phyloP scores from a whole-genome alignment of 352 stramenopile species.

The Hyphochytrium catenoides region DNA sequence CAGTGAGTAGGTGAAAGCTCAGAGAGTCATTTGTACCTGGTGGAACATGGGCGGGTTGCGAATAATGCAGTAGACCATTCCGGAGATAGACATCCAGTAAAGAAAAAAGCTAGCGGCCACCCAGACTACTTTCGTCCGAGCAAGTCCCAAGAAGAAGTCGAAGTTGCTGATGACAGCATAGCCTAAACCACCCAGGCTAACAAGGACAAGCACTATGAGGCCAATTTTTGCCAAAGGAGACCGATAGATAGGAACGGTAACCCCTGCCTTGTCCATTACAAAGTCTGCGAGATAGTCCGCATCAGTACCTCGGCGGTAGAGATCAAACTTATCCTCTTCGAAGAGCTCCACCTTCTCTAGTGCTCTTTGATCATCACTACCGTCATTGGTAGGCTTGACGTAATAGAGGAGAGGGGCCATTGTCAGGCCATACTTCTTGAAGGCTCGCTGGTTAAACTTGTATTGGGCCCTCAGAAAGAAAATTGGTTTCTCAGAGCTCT shows the following conservation, averaged over 20 bases:
- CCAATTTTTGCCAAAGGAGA: conserved; percentile 17
- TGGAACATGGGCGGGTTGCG: conserved; percentile 42
- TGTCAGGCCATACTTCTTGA: conserved; percentile 53
- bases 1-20: too few relatives aligned
- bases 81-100: conserved; percentile 58
- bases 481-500: too few relatives aligned
- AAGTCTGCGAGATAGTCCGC: conserved; percentile 36
- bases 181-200: too few relatives aligned
- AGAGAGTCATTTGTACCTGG: conserved; percentile 33
- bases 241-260: conserved; percentile 34
- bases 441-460: too few relatives aligned
- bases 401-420: conserved; percentile 47
- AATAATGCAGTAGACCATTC: conserved; percentile 71
- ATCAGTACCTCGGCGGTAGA: conserved; percentile 39
- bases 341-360: conserved; percentile 25
- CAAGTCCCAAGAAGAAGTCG: conserved; percentile 31
- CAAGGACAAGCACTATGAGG: conserved; percentile 15
- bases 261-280: conserved; percentile 50
- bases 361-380: conserved; percentile 20
- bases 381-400: conserved; percentile 25
- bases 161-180: conserved; percentile 37
- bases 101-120: conserved; percentile 51
- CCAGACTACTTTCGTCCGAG: conserved; percentile 52
- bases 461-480: too few relatives aligned
- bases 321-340: conserved; percentile 34